These are phyloP conservation scores for Cicer judaicum DNA, from an alignment of 306 rosid genomes.

Conservation along the genomic window DNA sequence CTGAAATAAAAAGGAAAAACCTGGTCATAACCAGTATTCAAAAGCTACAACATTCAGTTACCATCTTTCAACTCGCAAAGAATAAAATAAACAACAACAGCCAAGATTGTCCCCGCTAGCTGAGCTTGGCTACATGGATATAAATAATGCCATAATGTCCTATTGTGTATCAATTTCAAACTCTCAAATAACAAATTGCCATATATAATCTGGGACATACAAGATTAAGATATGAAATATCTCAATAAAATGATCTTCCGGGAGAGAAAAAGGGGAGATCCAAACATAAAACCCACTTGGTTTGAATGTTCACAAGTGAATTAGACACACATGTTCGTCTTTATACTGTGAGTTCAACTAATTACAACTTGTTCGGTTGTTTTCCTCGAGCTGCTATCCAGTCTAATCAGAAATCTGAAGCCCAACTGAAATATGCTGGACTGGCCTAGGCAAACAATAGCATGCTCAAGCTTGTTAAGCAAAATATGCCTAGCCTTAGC, in stretches of 20 bases:
- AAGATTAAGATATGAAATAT: conserved; percentile 19
- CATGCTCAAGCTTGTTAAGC: background rate
- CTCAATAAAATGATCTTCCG: background rate
- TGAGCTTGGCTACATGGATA: conserved; percentile 3
- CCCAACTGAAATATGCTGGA: background rate
- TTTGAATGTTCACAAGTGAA: no score
- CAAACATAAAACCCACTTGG: background rate
- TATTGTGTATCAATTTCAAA: background rate
- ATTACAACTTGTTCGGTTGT: background rate
- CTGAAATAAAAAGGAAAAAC: conserved; percentile 51
- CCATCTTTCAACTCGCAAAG: conserved; percentile 18
- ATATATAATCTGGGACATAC: background rate
- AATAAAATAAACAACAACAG: conserved; percentile 21
- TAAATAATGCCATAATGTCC: background rate
- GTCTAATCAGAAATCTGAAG: conserved; percentile 2
- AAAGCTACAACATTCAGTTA: conserved; percentile 7
- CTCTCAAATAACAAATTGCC: conserved; percentile 4
- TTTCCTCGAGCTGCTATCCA: background rate
- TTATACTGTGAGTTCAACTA: background rate
- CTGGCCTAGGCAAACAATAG: conserved; percentile 1
- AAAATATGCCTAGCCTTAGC: conserved; percentile 2
- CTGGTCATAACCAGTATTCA: conserved; percentile 33
- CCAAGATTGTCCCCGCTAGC: background rate
- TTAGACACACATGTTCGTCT: background rate
- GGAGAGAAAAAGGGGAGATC: background rate